Conservation (phyloP, 2,329 filamentous ascomycete species). For the Fusarium albidum region DNA sequence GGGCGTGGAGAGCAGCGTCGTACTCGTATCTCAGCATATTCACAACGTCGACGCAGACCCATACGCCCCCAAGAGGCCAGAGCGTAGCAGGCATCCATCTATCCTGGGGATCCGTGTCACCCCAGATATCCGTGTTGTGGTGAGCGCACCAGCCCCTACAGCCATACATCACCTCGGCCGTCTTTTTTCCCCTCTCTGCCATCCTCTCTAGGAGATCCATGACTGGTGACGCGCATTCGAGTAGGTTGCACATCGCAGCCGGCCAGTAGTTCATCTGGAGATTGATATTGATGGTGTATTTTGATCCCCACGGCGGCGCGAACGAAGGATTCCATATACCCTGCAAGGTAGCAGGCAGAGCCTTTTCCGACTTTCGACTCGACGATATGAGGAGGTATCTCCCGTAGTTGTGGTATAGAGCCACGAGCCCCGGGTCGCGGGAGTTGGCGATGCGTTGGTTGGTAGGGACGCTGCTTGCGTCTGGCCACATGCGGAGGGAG, state of each 20-base stretch:
- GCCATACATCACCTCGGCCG: constrained; percentile 48
- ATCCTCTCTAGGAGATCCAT: constrained; percentile 44
- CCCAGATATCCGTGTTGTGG: constrained; percentile 52
- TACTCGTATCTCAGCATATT: constrained; percentile 38
- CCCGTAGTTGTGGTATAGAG: constrained; percentile 44
- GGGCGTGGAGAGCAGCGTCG: constrained; percentile 22
- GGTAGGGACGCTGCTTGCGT: constrained; percentile 33
- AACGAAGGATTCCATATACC: constrained; percentile 47
- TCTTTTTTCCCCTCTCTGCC: constrained; percentile 40
- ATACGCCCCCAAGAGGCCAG: constrained; percentile 38
- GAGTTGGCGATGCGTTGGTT: constrained; percentile 22
- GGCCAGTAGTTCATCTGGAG: constrained; percentile 63
- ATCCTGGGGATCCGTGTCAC: constrained; percentile 48
- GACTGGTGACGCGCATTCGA: constrained; percentile 51
- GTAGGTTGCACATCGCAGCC: constrained; percentile 41
- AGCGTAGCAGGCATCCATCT: constrained; percentile 41
- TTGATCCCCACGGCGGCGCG: constrained; percentile 53
- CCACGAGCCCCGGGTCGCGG: constrained; percentile 39
- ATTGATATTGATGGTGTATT: constrained; percentile 62
- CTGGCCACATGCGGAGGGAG: constrained; percentile 31
- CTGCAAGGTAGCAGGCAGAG: constrained; percentile 46
- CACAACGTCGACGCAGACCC: constrained; percentile 36
- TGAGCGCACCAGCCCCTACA: constrained; percentile 48
- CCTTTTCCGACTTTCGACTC: constrained; percentile 31
- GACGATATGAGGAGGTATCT: constrained; percentile 44